phyloP scores from a whole-genome alignment of 148 eudicot genomes.

The Persicaria maculosa region DNA sequence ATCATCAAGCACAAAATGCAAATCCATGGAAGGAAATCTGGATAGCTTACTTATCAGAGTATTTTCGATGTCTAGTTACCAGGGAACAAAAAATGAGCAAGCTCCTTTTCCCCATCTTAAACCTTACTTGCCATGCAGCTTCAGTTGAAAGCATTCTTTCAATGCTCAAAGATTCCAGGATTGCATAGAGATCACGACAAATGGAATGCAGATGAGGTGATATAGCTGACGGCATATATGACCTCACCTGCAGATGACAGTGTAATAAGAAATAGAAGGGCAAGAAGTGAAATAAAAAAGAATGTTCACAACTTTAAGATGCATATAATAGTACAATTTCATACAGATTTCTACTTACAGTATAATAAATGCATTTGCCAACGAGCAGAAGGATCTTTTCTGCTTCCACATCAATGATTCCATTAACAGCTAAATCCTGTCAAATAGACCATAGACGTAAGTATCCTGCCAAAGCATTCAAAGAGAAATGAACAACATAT shows the following conservation, averaged over 20 bases:
- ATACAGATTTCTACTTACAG: constrained; percentile 38
- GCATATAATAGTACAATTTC: background rate
- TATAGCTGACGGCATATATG: constrained; percentile 73
- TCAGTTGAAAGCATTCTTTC: constrained; percentile 29
- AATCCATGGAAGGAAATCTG: background rate
- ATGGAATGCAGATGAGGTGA: constrained; percentile 44
- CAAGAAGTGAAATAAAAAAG: constrained; percentile 6
- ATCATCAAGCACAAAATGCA: constrained; percentile 9
- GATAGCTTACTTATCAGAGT: constrained; percentile 59
- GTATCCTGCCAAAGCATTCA: background rate
- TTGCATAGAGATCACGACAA: constrained; percentile 41
- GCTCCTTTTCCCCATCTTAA: constrained; percentile 63
- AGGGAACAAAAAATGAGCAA: constrained; percentile 61
- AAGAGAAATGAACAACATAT: constrained; percentile 6
- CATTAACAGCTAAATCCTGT: constrained; percentile 34
- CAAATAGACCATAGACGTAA: background rate
- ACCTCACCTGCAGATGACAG: constrained; percentile 45
- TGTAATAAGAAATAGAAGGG: constrained; percentile 11
- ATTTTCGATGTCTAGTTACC: constrained; percentile 67
- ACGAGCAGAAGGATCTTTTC: constrained; percentile 47
- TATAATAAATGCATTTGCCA: constrained; percentile 57
- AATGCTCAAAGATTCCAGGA: constrained; percentile 46
- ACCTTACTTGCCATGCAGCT: constrained; percentile 38
- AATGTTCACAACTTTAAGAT: background rate
- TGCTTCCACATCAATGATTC: constrained; percentile 27